Evolutionary conservation across 2,329 filamentous ascomycete genomes (phyloP).

Genomic region (Alternaria ventricosa): DNA sequence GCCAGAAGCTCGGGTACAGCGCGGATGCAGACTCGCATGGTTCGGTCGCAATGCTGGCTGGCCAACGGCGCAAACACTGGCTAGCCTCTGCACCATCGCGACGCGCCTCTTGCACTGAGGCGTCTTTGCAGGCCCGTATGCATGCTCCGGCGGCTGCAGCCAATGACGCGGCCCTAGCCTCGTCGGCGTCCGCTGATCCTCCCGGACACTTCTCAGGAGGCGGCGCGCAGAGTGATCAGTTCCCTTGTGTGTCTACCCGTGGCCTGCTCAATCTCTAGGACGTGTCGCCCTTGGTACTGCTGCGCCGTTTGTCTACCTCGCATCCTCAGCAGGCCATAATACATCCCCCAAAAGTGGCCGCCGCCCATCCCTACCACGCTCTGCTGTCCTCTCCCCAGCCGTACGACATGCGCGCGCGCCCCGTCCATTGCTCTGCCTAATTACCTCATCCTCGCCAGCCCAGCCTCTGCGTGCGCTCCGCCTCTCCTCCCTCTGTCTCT

Average conservation of each 20-base stretch:
- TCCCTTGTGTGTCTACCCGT: slow-evolving; percentile 7
- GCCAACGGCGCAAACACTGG: neutral
- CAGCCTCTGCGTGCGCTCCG: slow-evolving; percentile 6
- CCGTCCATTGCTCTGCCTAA: slow-evolving; percentile 8
- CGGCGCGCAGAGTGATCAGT: slow-evolving; percentile 11
- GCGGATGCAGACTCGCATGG: neutral
- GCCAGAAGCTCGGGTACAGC: neutral
- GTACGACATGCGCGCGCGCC: slow-evolving; percentile 23
- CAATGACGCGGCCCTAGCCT: slow-evolving; percentile 15
- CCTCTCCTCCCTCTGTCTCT: slow-evolving; percentile 5
- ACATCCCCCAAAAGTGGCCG: slow-evolving; percentile 4
- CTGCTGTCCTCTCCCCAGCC: neutral
- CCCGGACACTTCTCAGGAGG: slow-evolving; percentile 18
- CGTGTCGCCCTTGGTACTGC: slow-evolving; percentile 4
- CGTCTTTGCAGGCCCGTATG: slow-evolving; percentile 4
- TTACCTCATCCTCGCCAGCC: slow-evolving; percentile 5
- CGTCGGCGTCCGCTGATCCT: slow-evolving; percentile 17
- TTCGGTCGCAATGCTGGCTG: neutral
- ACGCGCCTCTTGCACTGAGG: neutral
- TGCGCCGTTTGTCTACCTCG: slow-evolving; percentile 3
- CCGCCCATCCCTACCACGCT: slow-evolving; percentile 1
- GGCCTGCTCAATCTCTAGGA: neutral
- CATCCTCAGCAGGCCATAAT: slow-evolving; percentile 3
- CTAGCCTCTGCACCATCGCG: neutral
- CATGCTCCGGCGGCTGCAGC: slow-evolving; percentile 16